Evolutionary conservation across 768 basidiomycete genomes (phyloP).

Genomic region (Phanerochaete carnosa): DNA sequence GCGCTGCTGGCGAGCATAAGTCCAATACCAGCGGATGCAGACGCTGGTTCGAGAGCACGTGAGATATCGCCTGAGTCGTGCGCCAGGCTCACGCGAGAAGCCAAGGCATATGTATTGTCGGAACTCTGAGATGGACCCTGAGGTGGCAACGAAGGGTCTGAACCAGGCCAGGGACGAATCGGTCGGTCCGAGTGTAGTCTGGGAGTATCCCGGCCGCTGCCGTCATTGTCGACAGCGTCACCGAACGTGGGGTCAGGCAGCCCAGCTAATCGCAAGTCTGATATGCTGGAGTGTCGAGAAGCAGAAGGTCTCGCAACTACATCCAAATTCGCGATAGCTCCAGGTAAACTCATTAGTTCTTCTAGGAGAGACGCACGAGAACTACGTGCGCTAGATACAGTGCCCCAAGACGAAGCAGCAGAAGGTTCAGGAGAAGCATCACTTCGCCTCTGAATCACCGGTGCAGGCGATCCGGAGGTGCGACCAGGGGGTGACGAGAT

Average conservation of each 20-base stretch:
- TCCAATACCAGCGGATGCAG: not conserved
- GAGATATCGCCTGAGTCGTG: not conserved
- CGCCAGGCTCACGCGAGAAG: not conserved
- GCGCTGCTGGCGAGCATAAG: not conserved
- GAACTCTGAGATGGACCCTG: not conserved
- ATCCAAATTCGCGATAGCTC: not conserved
- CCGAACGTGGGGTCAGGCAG: not conserved
- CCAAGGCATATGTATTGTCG: not conserved
- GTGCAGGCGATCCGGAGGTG: not conserved
- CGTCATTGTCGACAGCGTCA: not conserved
- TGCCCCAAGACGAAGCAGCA: slow-evolving; percentile 13
- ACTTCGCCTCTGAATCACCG: not conserved
- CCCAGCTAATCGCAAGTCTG: slow-evolving; percentile 7
- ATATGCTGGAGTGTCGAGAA: slow-evolving; percentile 11
- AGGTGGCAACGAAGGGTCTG: not conserved
- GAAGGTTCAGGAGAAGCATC: slow-evolving; percentile 8
- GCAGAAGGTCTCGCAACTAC: not conserved
- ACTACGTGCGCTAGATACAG: slow-evolving; percentile 9
- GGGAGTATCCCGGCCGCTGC: not conserved
- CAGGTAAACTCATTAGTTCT: slow-evolving; percentile 7
- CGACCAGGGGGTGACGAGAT: not conserved
- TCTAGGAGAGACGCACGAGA: slow-evolving; percentile 7
- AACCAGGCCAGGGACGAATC: not conserved
- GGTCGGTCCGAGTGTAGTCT: not conserved
- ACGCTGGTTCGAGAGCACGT: not conserved